phyloP scores from a whole-genome alignment of 2,329 filamentous ascomycete species.

The Fusarium sp. region DNA sequence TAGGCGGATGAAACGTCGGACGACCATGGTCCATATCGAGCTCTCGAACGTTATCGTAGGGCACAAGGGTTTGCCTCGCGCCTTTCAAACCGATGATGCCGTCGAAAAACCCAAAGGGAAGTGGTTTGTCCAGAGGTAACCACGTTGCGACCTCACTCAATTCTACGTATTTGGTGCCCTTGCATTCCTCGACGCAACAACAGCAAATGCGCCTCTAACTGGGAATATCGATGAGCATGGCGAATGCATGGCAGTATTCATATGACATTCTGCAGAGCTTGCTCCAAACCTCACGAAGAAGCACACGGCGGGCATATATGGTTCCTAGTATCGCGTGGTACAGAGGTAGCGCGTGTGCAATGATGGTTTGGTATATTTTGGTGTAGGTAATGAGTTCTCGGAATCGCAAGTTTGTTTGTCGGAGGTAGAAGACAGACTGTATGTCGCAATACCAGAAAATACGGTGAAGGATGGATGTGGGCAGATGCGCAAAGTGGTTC shows the following conservation, averaged over 20 bases:
- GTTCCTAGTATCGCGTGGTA: slow-evolving; percentile 50
- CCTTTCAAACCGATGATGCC: background rate
- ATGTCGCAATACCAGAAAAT: slow-evolving; percentile 44
- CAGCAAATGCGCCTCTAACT: slow-evolving; percentile 49
- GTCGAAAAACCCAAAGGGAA: background rate
- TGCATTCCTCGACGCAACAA: slow-evolving; percentile 34
- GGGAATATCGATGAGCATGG: slow-evolving; percentile 43
- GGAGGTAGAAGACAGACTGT: slow-evolving; percentile 48
- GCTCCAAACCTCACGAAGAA: slow-evolving; percentile 42
- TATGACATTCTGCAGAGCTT: slow-evolving; percentile 47
- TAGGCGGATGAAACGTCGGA: background rate
- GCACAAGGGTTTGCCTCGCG: background rate
- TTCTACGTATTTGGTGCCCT: background rate
- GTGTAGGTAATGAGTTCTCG: slow-evolving; percentile 44
- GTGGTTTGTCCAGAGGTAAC: fast-evolving
- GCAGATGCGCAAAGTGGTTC: background rate
- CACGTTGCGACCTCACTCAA: background rate
- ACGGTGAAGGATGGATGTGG: fast-evolving
- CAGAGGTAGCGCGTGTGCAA: slow-evolving; percentile 45
- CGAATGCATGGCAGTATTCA: slow-evolving; percentile 23
- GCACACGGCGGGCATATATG: slow-evolving; percentile 39
- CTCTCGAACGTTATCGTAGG: fast-evolving
- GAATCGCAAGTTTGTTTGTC: slow-evolving; percentile 45
- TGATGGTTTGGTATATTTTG: slow-evolving; percentile 43
- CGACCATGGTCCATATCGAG: background rate